These are phyloP conservation scores for Lasiosphaeris hirsuta DNA, from an alignment of 495 filamentous ascomycete genomes.

Conservation along the genomic window DNA sequence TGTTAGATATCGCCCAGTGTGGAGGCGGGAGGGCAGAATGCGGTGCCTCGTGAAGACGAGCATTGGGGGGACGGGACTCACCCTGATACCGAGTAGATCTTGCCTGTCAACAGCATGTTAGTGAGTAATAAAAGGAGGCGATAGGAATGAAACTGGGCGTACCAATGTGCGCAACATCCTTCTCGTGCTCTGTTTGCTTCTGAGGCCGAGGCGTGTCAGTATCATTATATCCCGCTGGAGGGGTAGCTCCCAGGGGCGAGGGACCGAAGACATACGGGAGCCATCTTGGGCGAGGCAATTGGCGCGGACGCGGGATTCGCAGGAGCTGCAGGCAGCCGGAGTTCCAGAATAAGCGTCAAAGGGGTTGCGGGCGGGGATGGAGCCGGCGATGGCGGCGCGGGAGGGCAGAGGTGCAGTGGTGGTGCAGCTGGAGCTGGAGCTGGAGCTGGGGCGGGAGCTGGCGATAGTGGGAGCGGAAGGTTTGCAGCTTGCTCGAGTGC, in stretches of 20 bases:
- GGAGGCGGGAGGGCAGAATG: not conserved
- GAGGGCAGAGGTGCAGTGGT: constrained; percentile 34
- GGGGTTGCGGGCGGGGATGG: constrained; percentile 18
- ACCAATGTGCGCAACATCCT: constrained; percentile 39
- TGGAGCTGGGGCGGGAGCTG: constrained; percentile 8
- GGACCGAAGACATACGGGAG: constrained; percentile 48
- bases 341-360: constrained; percentile 16
- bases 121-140: constrained; percentile 10
- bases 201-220: constrained; percentile 1
- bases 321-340: constrained; percentile 26
- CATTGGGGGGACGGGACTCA: constrained; percentile 35
- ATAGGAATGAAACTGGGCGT: constrained; percentile 9
- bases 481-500: constrained; percentile 32
- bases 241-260: constrained; percentile 1
- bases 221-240: not conserved
- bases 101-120: constrained; percentile 43
- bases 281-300: constrained; percentile 54
- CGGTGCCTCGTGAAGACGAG: not conserved
- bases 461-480: constrained; percentile 38
- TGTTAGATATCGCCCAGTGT: constrained; percentile 20
- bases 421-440: constrained; percentile 21
- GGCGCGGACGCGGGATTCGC: constrained; percentile 25
- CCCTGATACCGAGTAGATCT: constrained; percentile 81
- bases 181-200: constrained; percentile 34
- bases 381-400: constrained; percentile 24